Base-by-base conservation (phyloP, 176 grass and related monocot species). In the Oryza brachyantha region DNA sequence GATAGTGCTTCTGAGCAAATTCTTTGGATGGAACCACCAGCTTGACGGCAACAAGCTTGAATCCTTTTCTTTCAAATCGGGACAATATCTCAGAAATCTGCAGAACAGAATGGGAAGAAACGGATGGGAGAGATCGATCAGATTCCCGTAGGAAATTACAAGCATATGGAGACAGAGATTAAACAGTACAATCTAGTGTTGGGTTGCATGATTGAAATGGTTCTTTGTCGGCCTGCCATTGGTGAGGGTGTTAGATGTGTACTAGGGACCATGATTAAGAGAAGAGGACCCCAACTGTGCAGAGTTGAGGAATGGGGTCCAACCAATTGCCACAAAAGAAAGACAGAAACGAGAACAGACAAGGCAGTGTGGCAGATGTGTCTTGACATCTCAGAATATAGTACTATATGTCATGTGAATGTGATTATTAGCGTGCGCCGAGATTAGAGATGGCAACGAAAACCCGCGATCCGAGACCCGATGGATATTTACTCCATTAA, bases 31-130 rank as follows among this genome's bases (percentile, higher is more conserved):
- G 96, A 85, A 89, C 77, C 29, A 95, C 79, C 58, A 99, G 79
- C 78, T 99, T 99, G 81, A 95, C 87, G 57, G 90, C 96, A 45
- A 98, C 92, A 81, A 98, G 92, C 75, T 99, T 95, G 79, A 38
- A 99, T 21, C 90, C 90, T 77, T 98, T 98, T 24, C 90, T 85
- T 81, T 95, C 92, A 43, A 95, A 95, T 75, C 92, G 90, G 29
- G 86, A 95, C 28, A 93, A 38, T 41, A 94, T 95, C 78, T 95
- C 90, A 64, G 92, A 83, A 91, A 95, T 89, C 92, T 98, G 90
- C 54, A 54, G 4, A 13, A 21, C n/a, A 59, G 14, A 81, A 25
- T 59, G 2, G 13, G 29, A 3, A 50, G 17, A 70, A 16, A 13
- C 4, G 13, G 42, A 24, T 10, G 40, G 59, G 36, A 52, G n/a